Base-by-base conservation (phyloP, 148 eudicot species). In the Fagopyrum tataricum region DNA sequence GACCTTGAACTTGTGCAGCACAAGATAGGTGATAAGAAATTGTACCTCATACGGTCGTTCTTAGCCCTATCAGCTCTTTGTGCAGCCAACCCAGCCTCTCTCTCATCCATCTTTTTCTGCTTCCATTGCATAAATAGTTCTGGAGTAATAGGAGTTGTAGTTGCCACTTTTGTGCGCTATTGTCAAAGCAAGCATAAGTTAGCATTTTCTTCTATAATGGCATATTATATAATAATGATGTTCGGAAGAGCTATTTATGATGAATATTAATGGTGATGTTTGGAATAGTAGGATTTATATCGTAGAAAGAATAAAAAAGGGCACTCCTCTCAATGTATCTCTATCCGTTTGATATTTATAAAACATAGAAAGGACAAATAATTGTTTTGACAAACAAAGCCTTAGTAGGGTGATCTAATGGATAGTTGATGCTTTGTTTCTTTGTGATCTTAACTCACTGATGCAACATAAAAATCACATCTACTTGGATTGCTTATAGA, bases 1-100 rank as follows among this genome's bases (percentile, higher is more conserved):
- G 67, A 61, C 67, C 67, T 26, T 61, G 53, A 74, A 51, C 44
- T 44, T 31, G 44, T 44, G 55, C 31, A 59, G 13, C 10, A 4
- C 56, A 47, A 64, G 56, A 52, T 40, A 39, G 37, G 26, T 43
- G 31, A 43, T 8, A 74, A n/a, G 66, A 59, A 42, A 74, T 47
- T 6, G 46, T 82, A 87, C 93, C 97, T 91, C 92, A 91, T 82
- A 70, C 92, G 88, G 73, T 91, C 97, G 83, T 91, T 91, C 86
- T 89, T 91, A 71, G 93, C 97, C 77, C 97, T 89, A 43, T 91
- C 91, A 47, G 91, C 90, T 73, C 78, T 81, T 79, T 85, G 84
- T 58, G 91, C 88, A 75, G 91, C 97, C 88, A 91, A 55, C 67
- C 79, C 74, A 43, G 93, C 93, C 15, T 86, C 88, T 76, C 84